Percentiles rank a stretch among this genome's conserved stretches.
Evolutionary conservation across 2,329 filamentous ascomycete species (phyloP).

Genomic region (Talaromyces sp.): DNA sequence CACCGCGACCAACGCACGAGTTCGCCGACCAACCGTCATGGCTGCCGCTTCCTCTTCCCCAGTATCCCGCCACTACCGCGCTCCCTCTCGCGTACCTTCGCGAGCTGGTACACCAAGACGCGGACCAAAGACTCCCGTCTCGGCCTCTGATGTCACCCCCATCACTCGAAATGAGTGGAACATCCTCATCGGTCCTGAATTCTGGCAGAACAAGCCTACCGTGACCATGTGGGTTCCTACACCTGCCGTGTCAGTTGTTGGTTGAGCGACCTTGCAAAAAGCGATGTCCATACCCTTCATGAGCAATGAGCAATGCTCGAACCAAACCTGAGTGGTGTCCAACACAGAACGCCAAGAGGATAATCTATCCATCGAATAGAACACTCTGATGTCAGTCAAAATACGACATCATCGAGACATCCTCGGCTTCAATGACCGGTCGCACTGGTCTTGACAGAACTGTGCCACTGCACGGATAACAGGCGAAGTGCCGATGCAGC

Average conservation of each 20-base stretch:
- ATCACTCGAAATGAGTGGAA: constrained; percentile 45
- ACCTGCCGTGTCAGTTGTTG: constrained; percentile 27
- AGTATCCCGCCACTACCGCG: constrained; percentile 2
- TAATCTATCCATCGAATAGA: neutral
- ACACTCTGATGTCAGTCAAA: neutral
- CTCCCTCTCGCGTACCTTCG: constrained; percentile 14
- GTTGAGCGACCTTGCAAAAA: neutral
- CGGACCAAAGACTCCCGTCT: constrained; percentile 40
- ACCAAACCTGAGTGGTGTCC: neutral
- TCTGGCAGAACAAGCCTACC: constrained; percentile 28
- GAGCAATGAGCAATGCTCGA: neutral
- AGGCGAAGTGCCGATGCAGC: neutral
- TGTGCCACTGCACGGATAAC: neutral
- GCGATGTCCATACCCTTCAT: neutral
- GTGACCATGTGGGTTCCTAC: constrained; percentile 40
- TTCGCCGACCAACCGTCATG: constrained; percentile 22
- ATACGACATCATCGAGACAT: constrained; percentile 8
- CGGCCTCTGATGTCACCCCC: constrained; percentile 43
- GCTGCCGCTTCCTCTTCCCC: constrained; percentile 20
- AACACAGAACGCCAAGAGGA: neutral
- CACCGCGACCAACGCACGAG: constrained; percentile 24
- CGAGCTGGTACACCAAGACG: constrained; percentile 23
- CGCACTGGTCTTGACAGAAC: neutral
- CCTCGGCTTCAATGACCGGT: neutral
- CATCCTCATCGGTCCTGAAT: constrained; percentile 34